Evolutionary conservation across 2,329 filamentous ascomycete genomes (phyloP), one percentile per base, ranked within the genome.

Genomic region (Penicillium sp.): DNA sequence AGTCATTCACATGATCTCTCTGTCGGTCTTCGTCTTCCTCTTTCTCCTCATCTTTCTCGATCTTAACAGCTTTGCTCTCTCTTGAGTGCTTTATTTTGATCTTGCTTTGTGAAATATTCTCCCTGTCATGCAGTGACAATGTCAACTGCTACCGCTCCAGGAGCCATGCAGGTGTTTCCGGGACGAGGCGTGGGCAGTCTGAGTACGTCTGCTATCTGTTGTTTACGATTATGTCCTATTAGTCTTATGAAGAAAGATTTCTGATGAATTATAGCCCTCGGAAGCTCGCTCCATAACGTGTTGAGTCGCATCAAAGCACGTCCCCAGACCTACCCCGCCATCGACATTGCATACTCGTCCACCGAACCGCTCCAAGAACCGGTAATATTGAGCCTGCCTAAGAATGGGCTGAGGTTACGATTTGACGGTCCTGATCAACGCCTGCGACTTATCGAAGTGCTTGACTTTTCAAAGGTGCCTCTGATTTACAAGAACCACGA

Each of bases 371-470:
- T 97, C 33, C 80, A 80, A 30, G 83, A 90, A 26, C 90, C 91
- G 0, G 83, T 97, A 18, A 78, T 90, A 45, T 74, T 97, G 55
- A 81, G 81, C 18, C 83, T 99, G 3, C 89, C 92, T 1, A 82
- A 84, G 3, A 99, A 97, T 74, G 94, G 94, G 26, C 73, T 99
- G 28, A 88, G 93, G 12, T 77, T 99, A 53, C 90, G 90, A 43
- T 99, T 99, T 68, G 94, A 99, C 69, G 94, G 92, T 0, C 86
- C 90, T 3, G 92, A 97, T 66, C 94, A 99, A 73, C 85, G 93
- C 35, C 78, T 99, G 43, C 89, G 94, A 2, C 77, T 99, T 60
- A 90, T 99, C 64, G 94, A 99, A 72, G 85, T 97, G 7, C 75
- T 90, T 54, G 91, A 97, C 74, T 97, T 99, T 69, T 86, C 88